A percentile compares a stretch with the other conserved stretches of the same genome.
Evolutionary conservation across 75 land plant genomes (phyloP).

Genomic region (Pinus tabuliformis): DNA sequence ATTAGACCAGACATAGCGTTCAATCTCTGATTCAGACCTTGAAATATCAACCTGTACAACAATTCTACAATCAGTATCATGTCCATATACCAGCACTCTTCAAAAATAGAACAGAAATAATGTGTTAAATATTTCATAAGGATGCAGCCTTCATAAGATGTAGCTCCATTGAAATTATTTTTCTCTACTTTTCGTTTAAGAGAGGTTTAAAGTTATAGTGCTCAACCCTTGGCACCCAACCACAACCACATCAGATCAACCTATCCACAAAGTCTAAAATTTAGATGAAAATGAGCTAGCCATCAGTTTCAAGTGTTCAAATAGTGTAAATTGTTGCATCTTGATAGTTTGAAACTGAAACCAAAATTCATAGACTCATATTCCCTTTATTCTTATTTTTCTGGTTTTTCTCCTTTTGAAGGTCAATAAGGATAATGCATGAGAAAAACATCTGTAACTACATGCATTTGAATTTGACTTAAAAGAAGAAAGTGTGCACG

Average conservation of each 20-base stretch:
- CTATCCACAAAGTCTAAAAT: not conserved
- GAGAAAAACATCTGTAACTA: not conserved
- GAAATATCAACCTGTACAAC: conserved; percentile 15
- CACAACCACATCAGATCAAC: not conserved
- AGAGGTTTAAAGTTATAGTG: not conserved
- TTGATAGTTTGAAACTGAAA: not conserved
- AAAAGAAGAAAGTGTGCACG: not conserved
- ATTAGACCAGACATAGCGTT: conserved; percentile 60
- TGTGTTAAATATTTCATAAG: not conserved
- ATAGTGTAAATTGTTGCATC: not conserved
- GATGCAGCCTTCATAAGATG: not conserved
- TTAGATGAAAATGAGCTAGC: not conserved
- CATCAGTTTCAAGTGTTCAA: not conserved
- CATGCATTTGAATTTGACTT: not conserved
- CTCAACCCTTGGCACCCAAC: not conserved
- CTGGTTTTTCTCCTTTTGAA: not conserved
- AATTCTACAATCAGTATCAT: conserved; percentile 4
- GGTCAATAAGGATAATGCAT: not conserved
- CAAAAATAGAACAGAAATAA: not conserved
- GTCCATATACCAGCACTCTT: not conserved
- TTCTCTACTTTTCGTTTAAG: not conserved
- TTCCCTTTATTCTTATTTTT: not conserved
- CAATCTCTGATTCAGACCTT: conserved; percentile 35
- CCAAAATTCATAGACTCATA: not conserved
- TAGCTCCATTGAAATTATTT: not conserved